A percentile compares a stretch with the other conserved stretches of the same genome.
Conservation (phyloP, 805 yeast genomes). For the Candida bentonensis region DNA sequence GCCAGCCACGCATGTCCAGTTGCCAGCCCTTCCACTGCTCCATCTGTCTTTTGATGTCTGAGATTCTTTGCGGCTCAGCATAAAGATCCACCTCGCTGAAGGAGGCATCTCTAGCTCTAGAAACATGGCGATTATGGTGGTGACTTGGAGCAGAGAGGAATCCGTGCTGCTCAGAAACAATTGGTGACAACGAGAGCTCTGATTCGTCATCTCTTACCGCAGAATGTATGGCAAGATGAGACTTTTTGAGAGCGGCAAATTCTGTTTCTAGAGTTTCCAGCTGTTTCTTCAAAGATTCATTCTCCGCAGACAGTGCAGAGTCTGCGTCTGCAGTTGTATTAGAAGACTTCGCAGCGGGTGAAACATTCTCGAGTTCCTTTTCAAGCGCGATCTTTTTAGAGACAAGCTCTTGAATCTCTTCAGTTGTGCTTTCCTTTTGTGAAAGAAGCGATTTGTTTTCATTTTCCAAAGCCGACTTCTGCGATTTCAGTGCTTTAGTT, state of each 20-base stretch:
- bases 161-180: background rate
- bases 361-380: too few species aligned
- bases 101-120: slow-evolving; percentile 11
- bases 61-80: slow-evolving; percentile 38
- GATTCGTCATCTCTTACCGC: slow-evolving; percentile 5
- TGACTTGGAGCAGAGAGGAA: background rate
- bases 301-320: slow-evolving; percentile 19
- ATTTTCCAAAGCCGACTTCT: too few species aligned
- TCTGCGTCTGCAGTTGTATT: too few species aligned
- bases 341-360: too few species aligned
- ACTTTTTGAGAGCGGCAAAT: slow-evolving; percentile 11
- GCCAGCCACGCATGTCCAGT: slow-evolving; percentile 77
- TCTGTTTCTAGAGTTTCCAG: slow-evolving; percentile 20
- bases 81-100: slow-evolving; percentile 24
- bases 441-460: too few species aligned
- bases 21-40: slow-evolving; percentile 75
- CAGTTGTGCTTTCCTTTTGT: too few species aligned
- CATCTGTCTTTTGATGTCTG: slow-evolving; percentile 32
- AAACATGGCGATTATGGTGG: background rate
- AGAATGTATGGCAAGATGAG: background rate
- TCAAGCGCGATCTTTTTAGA: too few species aligned
- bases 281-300: slow-evolving; percentile 24
- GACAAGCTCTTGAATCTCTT: too few species aligned
- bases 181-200: slow-evolving; percentile 14
- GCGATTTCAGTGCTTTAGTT: too few species aligned